phyloP scores from a whole-genome alignment of 225 moss, liverwort and hornwort species.

The Lunularia cruciata region DNA sequence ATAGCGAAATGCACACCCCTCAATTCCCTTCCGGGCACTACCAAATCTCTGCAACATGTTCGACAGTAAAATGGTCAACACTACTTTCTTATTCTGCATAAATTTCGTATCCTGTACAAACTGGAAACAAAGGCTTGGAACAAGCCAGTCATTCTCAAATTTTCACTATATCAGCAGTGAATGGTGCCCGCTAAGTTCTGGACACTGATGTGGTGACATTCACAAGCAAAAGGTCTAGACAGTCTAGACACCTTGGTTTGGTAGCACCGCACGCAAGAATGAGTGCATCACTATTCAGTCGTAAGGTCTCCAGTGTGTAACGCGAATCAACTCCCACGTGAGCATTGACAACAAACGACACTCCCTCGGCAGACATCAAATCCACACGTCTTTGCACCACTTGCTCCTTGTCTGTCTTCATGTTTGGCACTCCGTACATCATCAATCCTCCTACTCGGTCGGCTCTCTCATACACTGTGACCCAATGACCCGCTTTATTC shows the following conservation, averaged over 20 bases:
- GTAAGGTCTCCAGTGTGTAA: constrained; percentile 61
- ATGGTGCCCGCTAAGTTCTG: too few relatives aligned
- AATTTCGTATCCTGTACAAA: too few relatives aligned
- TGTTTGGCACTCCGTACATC: constrained; percentile 96
- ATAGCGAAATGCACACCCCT: constrained; percentile 76
- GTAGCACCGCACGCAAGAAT: constrained; percentile 80
- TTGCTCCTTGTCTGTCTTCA: constrained; percentile 84
- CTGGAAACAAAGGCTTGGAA: background rate
- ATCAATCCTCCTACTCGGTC: constrained; percentile 86
- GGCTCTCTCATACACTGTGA: constrained; percentile 79
- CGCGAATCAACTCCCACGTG: constrained; percentile 70
- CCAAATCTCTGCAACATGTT: constrained; percentile 79
- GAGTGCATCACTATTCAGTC: constrained; percentile 56
- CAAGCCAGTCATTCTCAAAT: too few relatives aligned
- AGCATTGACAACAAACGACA: constrained; percentile 73
- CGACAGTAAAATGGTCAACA: too few relatives aligned
- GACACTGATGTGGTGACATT: too few relatives aligned
- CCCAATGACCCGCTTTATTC: constrained; percentile 74
- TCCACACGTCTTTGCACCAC: constrained; percentile 76
- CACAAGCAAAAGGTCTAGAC: too few relatives aligned
- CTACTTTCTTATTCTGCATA: too few relatives aligned
- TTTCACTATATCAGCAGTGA: too few relatives aligned
- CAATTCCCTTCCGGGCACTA: constrained; percentile 70
- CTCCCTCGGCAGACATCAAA: constrained; percentile 70
- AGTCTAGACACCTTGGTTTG: constrained; percentile 77